Evolutionary conservation across 2,329 filamentous ascomycete genomes (phyloP), one percentile per base, ranked within the genome.

Genomic region (Penicillium palitans): DNA sequence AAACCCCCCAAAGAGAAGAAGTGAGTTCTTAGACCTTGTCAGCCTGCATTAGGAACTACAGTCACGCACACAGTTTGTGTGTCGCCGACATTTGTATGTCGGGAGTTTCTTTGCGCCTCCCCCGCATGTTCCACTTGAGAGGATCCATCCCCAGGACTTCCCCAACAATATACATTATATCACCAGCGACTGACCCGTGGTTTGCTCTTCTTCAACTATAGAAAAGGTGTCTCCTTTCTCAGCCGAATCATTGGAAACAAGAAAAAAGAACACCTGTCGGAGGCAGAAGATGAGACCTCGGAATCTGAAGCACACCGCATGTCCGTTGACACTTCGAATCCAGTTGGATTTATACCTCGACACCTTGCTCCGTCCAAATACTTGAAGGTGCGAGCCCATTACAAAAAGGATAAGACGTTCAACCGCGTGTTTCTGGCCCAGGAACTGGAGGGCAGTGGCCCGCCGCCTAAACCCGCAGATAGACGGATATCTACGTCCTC

Each of bases 341-440:
- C 89, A 51, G 83, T 90, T 69, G 89, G 91, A 59, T 98, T 89
- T 74, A 91, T 91, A 56, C 93, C 95, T 8, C 86, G 88, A 61
- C 88, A 96, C 70, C 95, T 95, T 64, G 90, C 93, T 55, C 93
- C 93, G 4, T 91, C 93, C 2, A 87, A 90, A 27, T 98, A 98
- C 70, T 95, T 98, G 68, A 91, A 91, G 64, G 89, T 96, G 59
- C 87, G 88, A 63, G 80, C 88, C 1, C 87, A 91, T 70, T 87
- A 92, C 74, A 96, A 96, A 76, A 92, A 89, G 69, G 80, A 83
- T 24, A 87, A 86, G 66, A 89, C 93, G 54, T 97, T 98, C 70
- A 87, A 95, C 71, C 88, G 87, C 47, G 81, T 96, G 58, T 99
- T 99, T 72, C 83, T 98, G 3, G 93, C 95, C 3, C 95, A 99